phyloP scores from a whole-genome alignment of 257 asterid genomes.

The Salvia splendens region DNA sequence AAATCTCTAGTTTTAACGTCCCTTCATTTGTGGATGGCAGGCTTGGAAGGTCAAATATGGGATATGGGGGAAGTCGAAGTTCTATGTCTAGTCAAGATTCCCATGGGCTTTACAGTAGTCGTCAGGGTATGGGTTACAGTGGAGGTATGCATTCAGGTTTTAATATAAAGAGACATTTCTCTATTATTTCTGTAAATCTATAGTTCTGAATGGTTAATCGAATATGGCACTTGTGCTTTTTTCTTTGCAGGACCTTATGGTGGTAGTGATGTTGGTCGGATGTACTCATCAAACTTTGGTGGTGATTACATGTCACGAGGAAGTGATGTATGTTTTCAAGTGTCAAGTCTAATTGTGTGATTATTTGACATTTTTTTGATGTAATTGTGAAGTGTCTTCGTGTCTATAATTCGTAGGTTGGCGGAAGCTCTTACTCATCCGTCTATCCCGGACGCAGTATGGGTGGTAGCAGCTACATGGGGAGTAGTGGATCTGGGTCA shows the following conservation, averaged over 20 bases:
- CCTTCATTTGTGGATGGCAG: slow-evolving; percentile 34
- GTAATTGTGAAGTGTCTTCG: slow-evolving; percentile 11
- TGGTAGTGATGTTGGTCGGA: slow-evolving; percentile 72
- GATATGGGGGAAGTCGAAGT: slow-evolving; percentile 76
- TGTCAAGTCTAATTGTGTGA: background rate
- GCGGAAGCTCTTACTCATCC: slow-evolving; percentile 88
- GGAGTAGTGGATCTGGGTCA: slow-evolving; percentile 82
- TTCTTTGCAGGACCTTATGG: slow-evolving; percentile 68
- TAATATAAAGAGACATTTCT: background rate
- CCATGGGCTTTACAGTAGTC: slow-evolving; percentile 73
- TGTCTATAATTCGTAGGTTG: slow-evolving; percentile 50
- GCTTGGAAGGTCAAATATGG: slow-evolving; percentile 77
- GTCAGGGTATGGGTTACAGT: slow-evolving; percentile 78
- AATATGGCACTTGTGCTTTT: slow-evolving; percentile 11
- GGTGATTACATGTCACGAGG: slow-evolving; percentile 83
- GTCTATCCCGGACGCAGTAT: slow-evolving; percentile 72
- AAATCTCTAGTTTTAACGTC: slow-evolving; percentile 1
- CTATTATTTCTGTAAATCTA: background rate
- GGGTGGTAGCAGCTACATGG: slow-evolving; percentile 80
- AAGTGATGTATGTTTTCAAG: slow-evolving; percentile 60
- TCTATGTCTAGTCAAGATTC: slow-evolving; percentile 81
- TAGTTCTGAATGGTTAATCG: background rate
- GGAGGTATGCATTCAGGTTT: slow-evolving; percentile 58
- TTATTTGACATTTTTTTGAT: background rate
- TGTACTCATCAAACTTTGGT: slow-evolving; percentile 81